phyloP scores from a whole-genome alignment of 768 basidiomycete genomes.

The Suillus subaureus region DNA sequence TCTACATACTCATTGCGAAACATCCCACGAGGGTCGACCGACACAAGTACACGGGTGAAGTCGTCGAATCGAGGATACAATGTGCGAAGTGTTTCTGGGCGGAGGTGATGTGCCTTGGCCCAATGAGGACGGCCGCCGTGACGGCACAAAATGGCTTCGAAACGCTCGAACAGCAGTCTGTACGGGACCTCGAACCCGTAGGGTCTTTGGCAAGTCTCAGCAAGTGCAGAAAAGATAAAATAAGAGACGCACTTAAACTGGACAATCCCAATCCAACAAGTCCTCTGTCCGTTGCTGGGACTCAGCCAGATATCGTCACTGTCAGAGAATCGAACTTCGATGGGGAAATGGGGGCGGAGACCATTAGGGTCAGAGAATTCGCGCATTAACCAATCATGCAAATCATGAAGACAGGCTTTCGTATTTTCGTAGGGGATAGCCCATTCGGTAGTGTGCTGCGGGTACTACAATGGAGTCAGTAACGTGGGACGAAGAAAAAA shows the following conservation, averaged over 20 bases:
- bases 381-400: slow-evolving; percentile 69
- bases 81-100: slow-evolving; percentile 59
- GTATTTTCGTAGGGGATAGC: slow-evolving; percentile 78
- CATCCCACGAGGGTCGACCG: slow-evolving; percentile 73
- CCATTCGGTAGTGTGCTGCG: slow-evolving; percentile 96
- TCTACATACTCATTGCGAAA: slow-evolving; percentile 90
- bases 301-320: slow-evolving; percentile 94
- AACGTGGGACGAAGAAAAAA: slow-evolving; percentile 9
- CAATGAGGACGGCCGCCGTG: slow-evolving; percentile 91
- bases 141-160: slow-evolving; percentile 67
- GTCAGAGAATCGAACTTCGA: slow-evolving; percentile 90
- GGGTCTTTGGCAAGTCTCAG: slow-evolving; percentile 53
- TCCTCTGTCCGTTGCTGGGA: slow-evolving; percentile 77
- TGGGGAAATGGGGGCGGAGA: slow-evolving; percentile 85
- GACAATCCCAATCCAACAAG: slow-evolving; percentile 97
- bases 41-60: slow-evolving; percentile 65
- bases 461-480: slow-evolving; percentile 54
- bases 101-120: slow-evolving; percentile 87
- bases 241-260: slow-evolving; percentile 79
- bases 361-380: slow-evolving; percentile 73
- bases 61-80: slow-evolving; percentile 84
- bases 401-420: slow-evolving; percentile 64
- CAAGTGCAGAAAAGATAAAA: slow-evolving; percentile 4
- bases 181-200: slow-evolving; percentile 86
- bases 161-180: slow-evolving; percentile 71